Evolutionary conservation across 805 yeast species (phyloP).

Genomic region (Dipodascus geniculatus): DNA sequence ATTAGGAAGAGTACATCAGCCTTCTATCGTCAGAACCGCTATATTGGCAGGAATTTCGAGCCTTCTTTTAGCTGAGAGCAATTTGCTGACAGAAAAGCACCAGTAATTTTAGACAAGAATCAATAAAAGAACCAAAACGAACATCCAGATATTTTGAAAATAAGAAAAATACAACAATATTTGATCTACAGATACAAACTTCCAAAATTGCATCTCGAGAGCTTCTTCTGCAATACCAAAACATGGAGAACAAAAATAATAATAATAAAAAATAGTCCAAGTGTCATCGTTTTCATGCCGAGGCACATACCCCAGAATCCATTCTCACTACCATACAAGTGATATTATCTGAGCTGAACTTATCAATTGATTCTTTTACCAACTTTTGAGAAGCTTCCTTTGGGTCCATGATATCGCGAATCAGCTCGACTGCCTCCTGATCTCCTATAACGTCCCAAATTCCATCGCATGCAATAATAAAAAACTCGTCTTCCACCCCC

Average conservation of each 20-base stretch:
- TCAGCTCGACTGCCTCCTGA: conserved; percentile 67
- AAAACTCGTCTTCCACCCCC: conserved; percentile 52
- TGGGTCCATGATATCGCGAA: conserved; percentile 44
- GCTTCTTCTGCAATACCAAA: not conserved
- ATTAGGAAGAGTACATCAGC: no score
- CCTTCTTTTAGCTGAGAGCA: no score
- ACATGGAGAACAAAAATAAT: no score
- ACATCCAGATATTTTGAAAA: no score
- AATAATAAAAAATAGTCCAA: not conserved
- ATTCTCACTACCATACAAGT: conserved; percentile 81
- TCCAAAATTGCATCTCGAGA: no score
- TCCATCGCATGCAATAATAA: conserved; percentile 93
- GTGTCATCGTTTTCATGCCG: not conserved
- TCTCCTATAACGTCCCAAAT: conserved; percentile 92
- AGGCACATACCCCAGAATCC: conserved; percentile 21
- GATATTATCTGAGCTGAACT: conserved; percentile 79
- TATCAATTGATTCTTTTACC: conserved; percentile 62
- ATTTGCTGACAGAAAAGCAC: no score
- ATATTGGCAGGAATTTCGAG: no score
- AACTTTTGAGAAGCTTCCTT: conserved; percentile 54
- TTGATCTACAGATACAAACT: no score
- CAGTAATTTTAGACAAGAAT: no score
- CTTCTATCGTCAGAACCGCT: no score
- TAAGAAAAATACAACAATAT: no score
- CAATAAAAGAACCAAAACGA: no score